A percentile compares a stretch with the other conserved stretches of the same genome.
Conservation (phyloP, 352 stramenopile genomes). For the Phytophthora quininea region DNA sequence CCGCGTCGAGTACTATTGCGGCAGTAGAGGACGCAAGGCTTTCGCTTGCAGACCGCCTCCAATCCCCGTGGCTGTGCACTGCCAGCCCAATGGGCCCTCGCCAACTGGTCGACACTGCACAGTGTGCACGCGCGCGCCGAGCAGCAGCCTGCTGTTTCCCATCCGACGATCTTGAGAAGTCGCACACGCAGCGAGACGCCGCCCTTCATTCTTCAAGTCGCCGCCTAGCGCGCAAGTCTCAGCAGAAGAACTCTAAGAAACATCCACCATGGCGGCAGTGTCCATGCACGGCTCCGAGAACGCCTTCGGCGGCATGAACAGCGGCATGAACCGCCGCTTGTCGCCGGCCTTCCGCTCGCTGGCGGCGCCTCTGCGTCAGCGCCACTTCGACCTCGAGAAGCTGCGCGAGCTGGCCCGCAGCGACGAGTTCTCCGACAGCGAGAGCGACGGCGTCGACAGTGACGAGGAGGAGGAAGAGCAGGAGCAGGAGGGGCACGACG, state of each 20-base stretch:
- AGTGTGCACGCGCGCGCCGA: background rate
- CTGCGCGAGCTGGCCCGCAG: conserved; percentile 72
- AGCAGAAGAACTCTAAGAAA: background rate
- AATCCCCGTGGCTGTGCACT: background rate
- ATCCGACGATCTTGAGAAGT: conserved; percentile 35
- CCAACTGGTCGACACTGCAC: conserved; percentile 14
- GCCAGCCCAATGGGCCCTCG: conserved; percentile 13
- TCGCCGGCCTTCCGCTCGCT: conserved; percentile 65
- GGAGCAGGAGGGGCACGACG: conserved; percentile 52
- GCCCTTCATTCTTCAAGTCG: conserved; percentile 38
- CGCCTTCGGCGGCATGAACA: conserved; percentile 53
- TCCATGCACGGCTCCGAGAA: conserved; percentile 60
- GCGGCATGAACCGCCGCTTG: conserved; percentile 40
- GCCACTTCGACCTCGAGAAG: conserved; percentile 62
- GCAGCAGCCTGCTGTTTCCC: background rate
- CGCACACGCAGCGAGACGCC: conserved; percentile 26
- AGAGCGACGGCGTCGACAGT: conserved; percentile 75
- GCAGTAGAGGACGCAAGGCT: background rate
- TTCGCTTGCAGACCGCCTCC: background rate
- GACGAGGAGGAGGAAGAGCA: conserved; percentile 54
- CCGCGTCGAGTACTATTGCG: background rate
- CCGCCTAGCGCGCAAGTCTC: conserved; percentile 19
- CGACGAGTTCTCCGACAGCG: conserved; percentile 84
- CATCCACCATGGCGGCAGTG: conserved; percentile 51
- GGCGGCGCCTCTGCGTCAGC: conserved; percentile 51